phyloP scores from a whole-genome alignment of 2,329 filamentous ascomycete genomes.

The Aspergillus fischeri region DNA sequence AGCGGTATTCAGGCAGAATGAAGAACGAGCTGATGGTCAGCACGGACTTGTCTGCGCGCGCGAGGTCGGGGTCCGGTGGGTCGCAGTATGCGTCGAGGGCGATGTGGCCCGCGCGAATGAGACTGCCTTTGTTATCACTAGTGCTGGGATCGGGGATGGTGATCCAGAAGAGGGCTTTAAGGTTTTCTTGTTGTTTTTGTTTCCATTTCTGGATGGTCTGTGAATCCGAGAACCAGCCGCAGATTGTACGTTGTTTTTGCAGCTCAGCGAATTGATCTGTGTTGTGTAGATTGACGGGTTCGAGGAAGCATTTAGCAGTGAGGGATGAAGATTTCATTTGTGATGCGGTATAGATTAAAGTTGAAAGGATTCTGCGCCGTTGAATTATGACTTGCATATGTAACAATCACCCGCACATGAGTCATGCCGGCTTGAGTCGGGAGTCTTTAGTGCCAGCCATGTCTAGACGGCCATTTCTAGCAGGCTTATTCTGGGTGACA shows the following conservation, averaged over 20 bases:
- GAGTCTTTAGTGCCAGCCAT: not conserved
- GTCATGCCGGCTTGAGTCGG: too few species aligned
- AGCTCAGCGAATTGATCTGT: constrained; percentile 14
- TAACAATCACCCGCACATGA: too few species aligned
- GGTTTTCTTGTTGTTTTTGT: constrained; percentile 7
- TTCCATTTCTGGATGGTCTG: constrained; percentile 11
- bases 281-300: constrained; percentile 4
- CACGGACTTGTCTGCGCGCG: not conserved
- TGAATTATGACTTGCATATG: not conserved
- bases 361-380: not conserved
- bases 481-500: too few species aligned
- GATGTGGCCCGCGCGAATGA: not conserved
- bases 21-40: not conserved
- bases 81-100: not conserved
- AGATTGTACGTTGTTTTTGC: constrained; percentile 16
- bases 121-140: not conserved
- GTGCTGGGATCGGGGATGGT: constrained; percentile 1
- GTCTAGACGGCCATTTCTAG: too few species aligned
- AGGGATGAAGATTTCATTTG: not conserved
- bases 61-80: not conserved
- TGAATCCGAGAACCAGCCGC: constrained; percentile 16
- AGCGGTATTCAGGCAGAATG: not conserved
- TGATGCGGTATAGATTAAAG: not conserved
- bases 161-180: constrained; percentile 23
- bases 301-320: not conserved